Conservation (phyloP, 2,329 filamentous ascomycete genomes). For the Diplodia mutila region DNA sequence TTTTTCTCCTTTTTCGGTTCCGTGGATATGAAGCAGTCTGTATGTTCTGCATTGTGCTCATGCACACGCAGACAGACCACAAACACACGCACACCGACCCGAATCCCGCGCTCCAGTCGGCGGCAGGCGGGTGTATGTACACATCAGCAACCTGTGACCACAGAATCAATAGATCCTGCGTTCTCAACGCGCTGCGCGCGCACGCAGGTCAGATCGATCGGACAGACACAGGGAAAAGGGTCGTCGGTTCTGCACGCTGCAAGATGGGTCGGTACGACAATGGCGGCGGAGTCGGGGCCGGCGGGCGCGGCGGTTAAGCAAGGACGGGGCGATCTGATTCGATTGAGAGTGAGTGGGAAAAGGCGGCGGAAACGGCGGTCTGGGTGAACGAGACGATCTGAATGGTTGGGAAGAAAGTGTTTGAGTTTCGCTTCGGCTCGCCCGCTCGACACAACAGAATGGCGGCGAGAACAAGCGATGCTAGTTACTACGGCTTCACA, state of each 20-base stretch:
- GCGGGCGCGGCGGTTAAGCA: constrained; percentile 2
- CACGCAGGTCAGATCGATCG: constrained; percentile 14
- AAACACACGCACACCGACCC: neutral
- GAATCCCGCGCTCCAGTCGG: neutral
- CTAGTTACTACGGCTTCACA: neutral
- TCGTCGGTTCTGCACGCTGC: neutral
- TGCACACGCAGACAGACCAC: neutral
- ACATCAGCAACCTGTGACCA: neutral
- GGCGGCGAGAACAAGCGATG: neutral
- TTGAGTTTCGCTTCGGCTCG: too few species aligned
- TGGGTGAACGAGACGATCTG: neutral
- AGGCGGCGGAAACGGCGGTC: constrained; percentile 5
- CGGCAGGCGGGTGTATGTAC: neutral
- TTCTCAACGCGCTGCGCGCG: neutral
- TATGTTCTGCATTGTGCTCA: neutral
- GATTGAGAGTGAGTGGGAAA: neutral
- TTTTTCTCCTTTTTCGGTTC: neutral
- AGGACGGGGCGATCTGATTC: constrained; percentile 3
- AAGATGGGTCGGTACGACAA: constrained; percentile 13
- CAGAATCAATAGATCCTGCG: constrained; percentile 11
- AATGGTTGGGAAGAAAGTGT: too few species aligned
- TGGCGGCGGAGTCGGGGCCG: neutral
- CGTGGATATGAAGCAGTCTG: neutral
- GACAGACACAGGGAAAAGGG: neutral
- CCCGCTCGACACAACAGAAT: constrained; percentile 2